These are phyloP conservation scores for Chimonanthus salicifolius DNA, from an alignment of 164 flowering plant genomes.

Conservation along the genomic window DNA sequence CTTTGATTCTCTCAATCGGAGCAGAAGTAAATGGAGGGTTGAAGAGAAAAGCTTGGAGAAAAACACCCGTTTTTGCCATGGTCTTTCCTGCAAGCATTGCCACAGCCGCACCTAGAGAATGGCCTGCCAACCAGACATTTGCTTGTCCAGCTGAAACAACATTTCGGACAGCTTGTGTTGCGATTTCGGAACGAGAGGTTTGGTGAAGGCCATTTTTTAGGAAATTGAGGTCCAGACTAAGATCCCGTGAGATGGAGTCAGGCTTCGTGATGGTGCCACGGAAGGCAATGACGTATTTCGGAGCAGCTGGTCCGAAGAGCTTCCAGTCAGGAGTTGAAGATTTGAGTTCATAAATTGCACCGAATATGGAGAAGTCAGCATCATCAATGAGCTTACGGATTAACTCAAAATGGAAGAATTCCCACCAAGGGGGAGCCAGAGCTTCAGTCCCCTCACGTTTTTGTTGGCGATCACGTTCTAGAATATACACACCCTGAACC, in stretches of 20 bases:
- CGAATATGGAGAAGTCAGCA: conserved; percentile 66
- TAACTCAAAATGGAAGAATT: conserved; percentile 55
- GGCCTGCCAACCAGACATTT: conserved; percentile 80
- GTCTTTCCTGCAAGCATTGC: conserved; percentile 80
- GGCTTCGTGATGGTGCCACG: conserved; percentile 70
- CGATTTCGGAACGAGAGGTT: conserved; percentile 60
- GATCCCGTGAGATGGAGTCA: conserved; percentile 56
- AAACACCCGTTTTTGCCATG: conserved; percentile 60
- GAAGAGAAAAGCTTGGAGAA: conserved; percentile 63
- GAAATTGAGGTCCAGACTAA: conserved; percentile 52
- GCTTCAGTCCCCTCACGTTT: conserved; percentile 50
- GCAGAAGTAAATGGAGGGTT: conserved; percentile 80
- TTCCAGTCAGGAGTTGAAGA: conserved; percentile 12
- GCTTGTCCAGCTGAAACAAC: conserved; percentile 42
- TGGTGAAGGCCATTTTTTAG: conserved; percentile 58
- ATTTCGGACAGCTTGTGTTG: conserved; percentile 61
- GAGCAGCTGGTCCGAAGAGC: conserved; percentile 18
- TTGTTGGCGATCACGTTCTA: conserved; percentile 77
- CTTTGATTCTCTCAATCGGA: conserved; percentile 69
- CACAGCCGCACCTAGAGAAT: conserved; percentile 84
- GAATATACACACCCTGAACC: conserved; percentile 73
- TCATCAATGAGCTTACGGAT: conserved; percentile 50
- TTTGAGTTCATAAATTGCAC: conserved; percentile 58
- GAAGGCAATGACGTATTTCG: conserved; percentile 67
- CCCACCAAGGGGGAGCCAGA: conserved; percentile 91